Evolutionary conservation across 2,329 filamentous ascomycete species (phyloP).

Genomic region (Apiospora koreana): DNA sequence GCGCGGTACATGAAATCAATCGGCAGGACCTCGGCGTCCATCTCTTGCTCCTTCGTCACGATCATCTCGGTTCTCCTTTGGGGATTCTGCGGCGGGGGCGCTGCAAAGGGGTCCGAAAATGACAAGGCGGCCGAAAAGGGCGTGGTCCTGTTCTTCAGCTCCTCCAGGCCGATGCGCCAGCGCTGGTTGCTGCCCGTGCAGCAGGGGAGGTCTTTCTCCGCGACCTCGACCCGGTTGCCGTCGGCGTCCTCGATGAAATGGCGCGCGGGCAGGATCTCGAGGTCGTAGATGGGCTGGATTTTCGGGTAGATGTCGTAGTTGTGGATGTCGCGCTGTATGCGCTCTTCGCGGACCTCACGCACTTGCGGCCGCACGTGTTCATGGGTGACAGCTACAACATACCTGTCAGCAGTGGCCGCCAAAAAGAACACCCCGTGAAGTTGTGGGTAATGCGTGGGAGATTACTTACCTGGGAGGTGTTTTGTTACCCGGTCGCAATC

Average conservation of each 20-base stretch:
- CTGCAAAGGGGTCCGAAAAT: not conserved
- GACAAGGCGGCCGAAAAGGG: not conserved
- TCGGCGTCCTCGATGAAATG: conserved; percentile 29
- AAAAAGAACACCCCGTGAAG: not conserved
- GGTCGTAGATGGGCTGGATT: conserved; percentile 33
- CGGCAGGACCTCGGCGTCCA: not conserved
- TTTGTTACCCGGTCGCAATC: conserved; percentile 1
- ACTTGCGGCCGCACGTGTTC: conserved; percentile 29
- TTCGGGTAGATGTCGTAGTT: conserved; percentile 34
- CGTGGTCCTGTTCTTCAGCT: not conserved
- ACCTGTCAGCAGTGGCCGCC: not conserved
- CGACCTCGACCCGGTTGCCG: conserved; percentile 22
- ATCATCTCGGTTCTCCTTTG: not conserved
- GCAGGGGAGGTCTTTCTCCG: conserved; percentile 20
- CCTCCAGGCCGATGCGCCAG: conserved; percentile 18
- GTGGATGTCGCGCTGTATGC: conserved; percentile 36
- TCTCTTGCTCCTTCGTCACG: not conserved
- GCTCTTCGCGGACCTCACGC: conserved; percentile 31
- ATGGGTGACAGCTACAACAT: conserved; percentile 31
- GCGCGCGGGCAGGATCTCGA: conserved; percentile 33
- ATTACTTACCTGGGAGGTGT: not conserved
- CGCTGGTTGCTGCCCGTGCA: conserved; percentile 19
- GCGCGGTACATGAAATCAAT: not conserved
- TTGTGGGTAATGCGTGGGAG: not conserved
- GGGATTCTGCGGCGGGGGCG: not conserved